These are phyloP conservation scores for Davidsoniella eucalypti DNA, from an alignment of 2,329 filamentous ascomycete genomes.

Conservation along the genomic window DNA sequence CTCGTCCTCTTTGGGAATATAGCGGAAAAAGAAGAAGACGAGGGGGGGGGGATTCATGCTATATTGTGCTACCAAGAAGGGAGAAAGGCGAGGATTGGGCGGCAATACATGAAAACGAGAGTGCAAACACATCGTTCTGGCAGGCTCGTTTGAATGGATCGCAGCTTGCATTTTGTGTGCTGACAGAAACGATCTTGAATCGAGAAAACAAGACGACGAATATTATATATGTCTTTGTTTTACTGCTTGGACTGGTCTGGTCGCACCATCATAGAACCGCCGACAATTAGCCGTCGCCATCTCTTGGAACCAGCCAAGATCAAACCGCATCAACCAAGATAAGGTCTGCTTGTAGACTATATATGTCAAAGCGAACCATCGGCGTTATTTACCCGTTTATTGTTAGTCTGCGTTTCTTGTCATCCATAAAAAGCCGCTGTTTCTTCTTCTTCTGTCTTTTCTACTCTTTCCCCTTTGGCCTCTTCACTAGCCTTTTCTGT, in stretches of 20 bases:
- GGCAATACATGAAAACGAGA: neutral
- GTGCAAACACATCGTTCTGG: neutral
- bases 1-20: neutral
- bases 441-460: constrained; percentile 3
- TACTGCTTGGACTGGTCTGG: too few species aligned
- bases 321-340: too few species aligned
- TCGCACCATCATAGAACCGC: too few species aligned
- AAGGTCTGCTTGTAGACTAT: too few species aligned
- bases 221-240: too few species aligned
- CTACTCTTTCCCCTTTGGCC: neutral
- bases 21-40: too few species aligned
- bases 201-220: neutral
- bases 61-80: neutral
- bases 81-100: neutral
- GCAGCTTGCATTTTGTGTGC: neutral
- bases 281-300: too few species aligned
- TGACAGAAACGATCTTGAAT: neutral
- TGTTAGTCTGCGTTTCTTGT: too few species aligned
- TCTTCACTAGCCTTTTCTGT: neutral
- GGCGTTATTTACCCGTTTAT: too few species aligned
- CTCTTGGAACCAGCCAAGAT: too few species aligned
- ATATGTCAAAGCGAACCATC: too few species aligned
- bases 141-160: neutral
- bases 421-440: neutral
- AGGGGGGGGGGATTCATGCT: neutral